Percentiles rank a stretch among this genome's conserved stretches.
These are phyloP conservation scores for Collybia sordida DNA, from an alignment of 768 basidiomycete species.

Conservation along the genomic window DNA sequence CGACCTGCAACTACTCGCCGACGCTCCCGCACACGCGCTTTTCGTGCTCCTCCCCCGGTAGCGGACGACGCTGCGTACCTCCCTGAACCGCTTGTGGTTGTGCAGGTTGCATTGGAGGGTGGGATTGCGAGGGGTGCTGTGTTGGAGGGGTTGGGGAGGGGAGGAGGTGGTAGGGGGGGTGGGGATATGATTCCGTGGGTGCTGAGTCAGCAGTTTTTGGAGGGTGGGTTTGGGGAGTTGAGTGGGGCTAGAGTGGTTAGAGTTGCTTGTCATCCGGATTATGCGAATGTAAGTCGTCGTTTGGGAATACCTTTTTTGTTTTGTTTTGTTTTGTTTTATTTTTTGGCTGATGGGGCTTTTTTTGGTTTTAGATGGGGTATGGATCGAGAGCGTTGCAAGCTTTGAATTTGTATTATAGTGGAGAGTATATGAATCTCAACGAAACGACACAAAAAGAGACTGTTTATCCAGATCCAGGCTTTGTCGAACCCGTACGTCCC, in stretches of 20 bases:
- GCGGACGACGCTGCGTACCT: slow-evolving; percentile 87
- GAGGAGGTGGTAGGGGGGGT: slow-evolving; percentile 70
- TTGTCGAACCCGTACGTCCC: slow-evolving; percentile 41
- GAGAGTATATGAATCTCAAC: slow-evolving; percentile 86
- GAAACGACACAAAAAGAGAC: slow-evolving; percentile 57
- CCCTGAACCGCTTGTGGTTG: slow-evolving; percentile 92
- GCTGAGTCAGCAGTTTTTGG: slow-evolving; percentile 93
- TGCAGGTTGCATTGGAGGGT: slow-evolving; percentile 96
- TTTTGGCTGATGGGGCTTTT: slow-evolving; percentile 8
- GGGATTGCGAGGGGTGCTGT: slow-evolving; percentile 85
- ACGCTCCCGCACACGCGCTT: slow-evolving; percentile 95
- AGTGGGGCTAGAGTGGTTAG: slow-evolving; percentile 91
- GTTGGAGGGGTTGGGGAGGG: slow-evolving; percentile 81
- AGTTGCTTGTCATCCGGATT: slow-evolving; percentile 95
- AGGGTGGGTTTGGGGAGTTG: slow-evolving; percentile 87
- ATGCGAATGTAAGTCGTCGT: slow-evolving; percentile 81
- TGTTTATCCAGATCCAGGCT: slow-evolving; percentile 58
- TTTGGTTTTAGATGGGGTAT: slow-evolving; percentile 82
- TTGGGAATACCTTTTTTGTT: not conserved
- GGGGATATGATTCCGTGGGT: slow-evolving; percentile 99
- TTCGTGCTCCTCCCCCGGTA: slow-evolving; percentile 95
- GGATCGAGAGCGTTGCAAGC: slow-evolving; percentile 86
- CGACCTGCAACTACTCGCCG: slow-evolving; percentile 95
- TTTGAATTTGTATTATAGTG: slow-evolving; percentile 88
- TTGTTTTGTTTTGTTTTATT: not conserved